Evolutionary conservation across 306 rosid species (phyloP).

Genomic region (Medicago arabica): DNA sequence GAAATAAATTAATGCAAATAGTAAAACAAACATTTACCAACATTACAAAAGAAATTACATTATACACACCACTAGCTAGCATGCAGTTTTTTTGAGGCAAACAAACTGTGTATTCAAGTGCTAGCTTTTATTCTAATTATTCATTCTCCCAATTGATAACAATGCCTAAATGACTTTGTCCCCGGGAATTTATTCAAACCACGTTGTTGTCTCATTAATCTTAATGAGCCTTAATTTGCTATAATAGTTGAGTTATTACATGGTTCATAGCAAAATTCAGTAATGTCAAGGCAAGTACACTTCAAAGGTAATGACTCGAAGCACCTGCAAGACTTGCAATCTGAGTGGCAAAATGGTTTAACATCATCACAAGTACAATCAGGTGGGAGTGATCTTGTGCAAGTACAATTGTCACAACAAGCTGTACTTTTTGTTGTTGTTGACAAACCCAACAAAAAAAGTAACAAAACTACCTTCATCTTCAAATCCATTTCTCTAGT

Average conservation of each 20-base stretch:
- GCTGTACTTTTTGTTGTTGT: neutral
- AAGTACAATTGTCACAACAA: neutral
- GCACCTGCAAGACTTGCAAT: constrained; percentile 5
- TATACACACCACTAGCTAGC: neutral
- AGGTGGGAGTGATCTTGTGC: constrained; percentile 29
- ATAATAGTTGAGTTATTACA: neutral
- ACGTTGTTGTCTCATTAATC: neutral
- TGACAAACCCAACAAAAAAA: constrained; percentile 3
- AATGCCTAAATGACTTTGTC: constrained; percentile 8
- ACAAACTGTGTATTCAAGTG: neutral
- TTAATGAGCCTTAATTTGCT: neutral
- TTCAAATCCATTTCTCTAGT: constrained; percentile 8
- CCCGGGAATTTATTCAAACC: neutral
- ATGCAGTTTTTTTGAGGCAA: neutral
- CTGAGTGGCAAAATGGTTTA: constrained; percentile 11
- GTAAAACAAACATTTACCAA: neutral
- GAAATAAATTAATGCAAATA: too few species aligned
- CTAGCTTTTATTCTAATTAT: neutral
- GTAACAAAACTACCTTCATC: constrained; percentile 10
- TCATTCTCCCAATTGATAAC: neutral
- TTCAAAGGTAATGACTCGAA: neutral
- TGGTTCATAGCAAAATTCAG: constrained; percentile 4
- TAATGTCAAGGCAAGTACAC: constrained; percentile 15
- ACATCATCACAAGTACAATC: constrained; percentile 12
- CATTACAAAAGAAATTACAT: neutral